Base-by-base conservation (phyloP, 139 green algal species). In the Chlorella sp. region DNA sequence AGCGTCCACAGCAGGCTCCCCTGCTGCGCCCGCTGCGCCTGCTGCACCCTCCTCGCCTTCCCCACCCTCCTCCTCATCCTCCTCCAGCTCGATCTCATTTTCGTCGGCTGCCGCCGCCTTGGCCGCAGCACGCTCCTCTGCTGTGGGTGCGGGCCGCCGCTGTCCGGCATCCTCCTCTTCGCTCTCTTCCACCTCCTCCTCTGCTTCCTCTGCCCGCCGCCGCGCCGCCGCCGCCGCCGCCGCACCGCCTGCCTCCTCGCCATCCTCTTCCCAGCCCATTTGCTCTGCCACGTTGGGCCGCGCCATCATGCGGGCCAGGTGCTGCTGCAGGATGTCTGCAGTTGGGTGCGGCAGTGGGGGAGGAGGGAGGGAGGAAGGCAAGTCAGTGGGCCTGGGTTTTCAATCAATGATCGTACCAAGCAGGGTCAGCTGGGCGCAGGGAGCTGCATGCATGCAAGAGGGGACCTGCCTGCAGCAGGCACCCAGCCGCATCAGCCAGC, bases 241-340 rank as follows among this genome's bases (percentile, higher is more conserved):
- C 86, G 30, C 64, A 86, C 67, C 44, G 6, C 44, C 44, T 28
- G 64, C 41, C 62, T 72, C 55, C 57, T 71, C 23, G 72, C 69
- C 55, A n/a, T 65, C 68, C 18, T 80, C 62, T 2, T 60, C 78
- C 88, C 85, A 91, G 67, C 78, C 87, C 81, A 88, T 89, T 32
- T 84, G 88, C 30, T 68, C 69, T 2, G 80, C 56, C 34, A 91
- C 83, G 16, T 91, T 83, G 30, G 63, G 84, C 0, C 16, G 68
- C 3, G 36, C 73, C 41, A 81, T 64, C 38, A 88, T 73, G 6
- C 65, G 69, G 5, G 87, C 88, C 44, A 91, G 25, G 39, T 87
- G 69, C 60, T 71, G 64, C n/a, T 70, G 63, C 85, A 92, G 64
- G 21, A 87, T 80, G 55, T 88, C 84, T 47, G 82, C 79, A 84